Base-by-base conservation (phyloP, 2,329 filamentous ascomycete genomes). In the Lecanicillium sp. region DNA sequence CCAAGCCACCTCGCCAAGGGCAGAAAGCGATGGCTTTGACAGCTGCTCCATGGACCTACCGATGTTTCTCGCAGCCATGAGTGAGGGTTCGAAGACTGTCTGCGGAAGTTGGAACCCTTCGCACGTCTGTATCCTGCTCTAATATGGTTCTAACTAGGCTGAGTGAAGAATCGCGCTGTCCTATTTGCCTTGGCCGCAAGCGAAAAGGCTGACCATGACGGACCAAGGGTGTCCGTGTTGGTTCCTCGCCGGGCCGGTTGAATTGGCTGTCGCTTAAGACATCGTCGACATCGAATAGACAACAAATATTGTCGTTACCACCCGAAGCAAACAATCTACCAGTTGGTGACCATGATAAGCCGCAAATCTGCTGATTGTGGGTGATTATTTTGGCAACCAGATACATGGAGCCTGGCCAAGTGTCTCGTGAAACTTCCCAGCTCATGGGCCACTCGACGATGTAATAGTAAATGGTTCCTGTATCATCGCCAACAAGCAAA, bases 21-120 rank as follows among this genome's bases (percentile, higher is more conserved):
- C 91, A 95, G 66, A 97, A 97, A 2, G 93, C 90, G 56, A 97
- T 93, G 26, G 93, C 93, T 66, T 98, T 98, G 55, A 97, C 87
- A 2, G 93, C 93, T 1, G 91, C 91, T 21, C 81, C 81, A 62
- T 98, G 89, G 10, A 73, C 65, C 79, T 89, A 93, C 26, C 77
- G 77, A 62, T 95, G 82, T 57, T 78, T 84, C 58, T 86, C 81
- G 24, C 73, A 68, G 6, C 79, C 79, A 5, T 67, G 59, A 2
- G 69, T 69, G 21, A 87, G 65, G 20, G 72, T 67, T 15, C 74
- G 68, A 19, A 76, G 68, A 26, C 60, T 63, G 11, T 63, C 66
- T 7, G 55, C 54, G 14, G 61, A 52, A 11, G 55, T 58, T 36
- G 60, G 59, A 19, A 63, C 52, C 5, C 62, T 54, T 21, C 56